Evolutionary conservation across 306 rosid species (phyloP), one percentile per base, ranked within the genome.

Genomic region (Sicyos edulis): DNA sequence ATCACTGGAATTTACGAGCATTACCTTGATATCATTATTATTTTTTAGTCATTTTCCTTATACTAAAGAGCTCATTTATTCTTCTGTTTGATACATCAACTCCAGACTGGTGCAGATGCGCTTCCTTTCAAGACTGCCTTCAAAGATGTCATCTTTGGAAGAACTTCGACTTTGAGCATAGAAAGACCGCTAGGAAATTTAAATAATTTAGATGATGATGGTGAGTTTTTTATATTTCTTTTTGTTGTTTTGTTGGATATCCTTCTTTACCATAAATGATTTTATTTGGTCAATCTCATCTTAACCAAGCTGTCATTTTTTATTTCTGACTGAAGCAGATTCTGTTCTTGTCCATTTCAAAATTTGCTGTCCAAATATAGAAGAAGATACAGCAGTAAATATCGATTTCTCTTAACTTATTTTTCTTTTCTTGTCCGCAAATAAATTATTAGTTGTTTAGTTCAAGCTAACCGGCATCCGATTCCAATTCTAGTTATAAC

Each of bases 101-200:
- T 80, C 64, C 89, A 93, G 98, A 78, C 82, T n/a, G 98, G 88
- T 76, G 87, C 90, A 21, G 98, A 93, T 81, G 80, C 87, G 44
- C 75, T 90, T 80, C 95, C 97, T 74, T 88, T 83, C 83, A 86
- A 79, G 77, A 90, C 95, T 71, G 97, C 98, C 78, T 90, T 90
- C 75, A 85, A 77, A 81, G 79, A 93, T 73, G 98, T 93, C 68
- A 78, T 93, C 70, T 93, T 93, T 60, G 75, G 79, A 62, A 75
- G 34, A 78, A 89, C 83, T 45, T 81, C 77, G 79, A 80, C 75
- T 76, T 80, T 71, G 75, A 77, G 77, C 54, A 29, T 82, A 20
- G 77, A 76, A 55, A 68, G 82, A 77, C 80, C 91, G 10, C 54
- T 60, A 40, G 92, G 83, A 78, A 76, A n/a, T 16, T 40, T 70